These are phyloP conservation scores for Xylariales sp. DNA, from an alignment of 2,329 filamentous ascomycete species.

Conservation along the genomic window DNA sequence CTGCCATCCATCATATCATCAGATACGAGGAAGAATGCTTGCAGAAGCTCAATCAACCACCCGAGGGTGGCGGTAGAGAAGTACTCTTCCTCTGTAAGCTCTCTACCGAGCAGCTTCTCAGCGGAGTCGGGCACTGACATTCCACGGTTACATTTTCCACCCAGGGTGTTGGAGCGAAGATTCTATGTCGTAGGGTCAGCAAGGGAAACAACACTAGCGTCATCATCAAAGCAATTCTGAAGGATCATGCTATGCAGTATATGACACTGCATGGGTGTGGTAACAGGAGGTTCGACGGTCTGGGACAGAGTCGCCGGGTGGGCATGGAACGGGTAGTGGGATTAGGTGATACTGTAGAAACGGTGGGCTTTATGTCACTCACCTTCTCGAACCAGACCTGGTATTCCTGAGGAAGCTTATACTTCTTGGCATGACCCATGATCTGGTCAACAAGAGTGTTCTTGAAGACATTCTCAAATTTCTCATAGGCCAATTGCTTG, in stretches of 20 bases:
- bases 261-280: too few relatives aligned
- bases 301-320: too few relatives aligned
- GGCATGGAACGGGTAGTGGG: too few relatives aligned
- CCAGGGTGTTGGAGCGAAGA: constrained; percentile 80
- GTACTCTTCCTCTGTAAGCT: constrained; percentile 78
- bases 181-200: too few relatives aligned
- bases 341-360: too few relatives aligned
- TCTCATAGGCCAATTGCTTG: constrained; percentile 70
- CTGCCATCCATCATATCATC: constrained; percentile 98
- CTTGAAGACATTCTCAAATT: constrained; percentile 82
- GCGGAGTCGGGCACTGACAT: constrained; percentile 95
- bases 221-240: too few relatives aligned
- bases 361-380: too few relatives aligned
- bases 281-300: too few relatives aligned
- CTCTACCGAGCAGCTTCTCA: constrained; percentile 67
- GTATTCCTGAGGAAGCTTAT: constrained; percentile 78
- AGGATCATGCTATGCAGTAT: too few relatives aligned
- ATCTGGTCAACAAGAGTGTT: constrained; percentile 81
- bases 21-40: constrained; percentile 97
- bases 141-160: constrained; percentile 97
- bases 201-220: too few relatives aligned
- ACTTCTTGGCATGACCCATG: constrained; percentile 70
- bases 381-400: constrained; percentile 86
- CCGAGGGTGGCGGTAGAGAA: constrained; percentile 84
- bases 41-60: constrained; percentile 97